Evolutionary conservation across 208 protist genomes (phyloP).

Genomic region (Leishmania major): DNA sequence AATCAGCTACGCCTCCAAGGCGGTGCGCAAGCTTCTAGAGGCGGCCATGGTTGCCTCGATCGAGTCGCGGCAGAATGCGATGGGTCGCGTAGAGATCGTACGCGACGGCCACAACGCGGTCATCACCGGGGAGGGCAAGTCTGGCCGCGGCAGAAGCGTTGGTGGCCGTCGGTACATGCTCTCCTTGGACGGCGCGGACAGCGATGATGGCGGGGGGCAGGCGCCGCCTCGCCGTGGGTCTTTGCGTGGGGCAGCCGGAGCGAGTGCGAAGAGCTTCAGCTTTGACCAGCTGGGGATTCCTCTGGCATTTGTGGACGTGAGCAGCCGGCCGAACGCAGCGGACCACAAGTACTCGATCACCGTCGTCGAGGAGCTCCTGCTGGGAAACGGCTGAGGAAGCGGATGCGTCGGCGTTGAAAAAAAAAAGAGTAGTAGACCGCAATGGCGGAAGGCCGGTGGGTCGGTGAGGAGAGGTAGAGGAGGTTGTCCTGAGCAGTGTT

Average conservation of each 20-base stretch:
- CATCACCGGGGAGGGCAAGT: conserved; percentile 16
- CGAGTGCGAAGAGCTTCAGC: conserved; percentile 36
- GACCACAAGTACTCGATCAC: conserved; percentile 49
- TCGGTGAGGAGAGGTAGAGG: not conserved
- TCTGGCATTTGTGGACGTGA: conserved; percentile 69
- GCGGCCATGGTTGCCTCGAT: conserved; percentile 55
- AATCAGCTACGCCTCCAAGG: conserved; percentile 79
- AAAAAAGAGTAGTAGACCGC: not conserved
- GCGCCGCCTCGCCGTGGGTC: not conserved
- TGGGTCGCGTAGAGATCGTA: conserved; percentile 69
- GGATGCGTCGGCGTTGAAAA: not conserved
- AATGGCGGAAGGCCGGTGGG: not conserved
- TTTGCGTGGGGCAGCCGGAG: not conserved
- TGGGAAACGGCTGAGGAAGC: not conserved
- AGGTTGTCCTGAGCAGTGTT: not conserved
- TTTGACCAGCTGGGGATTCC: conserved; percentile 63
- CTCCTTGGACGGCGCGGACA: conserved; percentile 34
- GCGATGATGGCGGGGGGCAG: not conserved
- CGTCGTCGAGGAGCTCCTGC: conserved; percentile 49
- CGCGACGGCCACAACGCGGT: conserved; percentile 53
- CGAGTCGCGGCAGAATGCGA: conserved; percentile 46
- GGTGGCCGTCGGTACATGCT: conserved; percentile 39
- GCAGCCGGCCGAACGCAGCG: conserved; percentile 43
- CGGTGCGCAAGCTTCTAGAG: conserved; percentile 78
- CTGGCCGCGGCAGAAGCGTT: conserved; percentile 4